Conservation (phyloP, 768 basidiomycete species). For the Phlegmacium glaucopus region DNA sequence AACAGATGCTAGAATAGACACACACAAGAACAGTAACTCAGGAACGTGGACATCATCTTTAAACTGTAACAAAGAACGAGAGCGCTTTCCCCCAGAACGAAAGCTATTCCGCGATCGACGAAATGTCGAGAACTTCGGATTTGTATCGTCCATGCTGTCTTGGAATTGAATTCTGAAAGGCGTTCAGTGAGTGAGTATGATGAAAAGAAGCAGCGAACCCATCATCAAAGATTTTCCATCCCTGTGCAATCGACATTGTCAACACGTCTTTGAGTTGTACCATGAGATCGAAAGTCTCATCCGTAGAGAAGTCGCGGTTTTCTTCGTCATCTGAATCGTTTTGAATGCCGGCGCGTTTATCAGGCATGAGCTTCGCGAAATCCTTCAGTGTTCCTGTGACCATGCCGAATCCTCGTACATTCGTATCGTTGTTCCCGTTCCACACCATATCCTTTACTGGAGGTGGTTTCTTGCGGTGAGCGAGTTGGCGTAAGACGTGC, state of each 20-base stretch:
- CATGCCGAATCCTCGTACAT: slow-evolving; percentile 34
- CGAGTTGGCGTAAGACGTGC: slow-evolving; percentile 62
- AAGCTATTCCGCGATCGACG: slow-evolving; percentile 42
- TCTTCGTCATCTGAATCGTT: slow-evolving; percentile 51
- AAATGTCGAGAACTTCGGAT: slow-evolving; percentile 32
- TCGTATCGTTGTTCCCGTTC: slow-evolving; percentile 18
- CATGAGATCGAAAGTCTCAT: slow-evolving; percentile 62
- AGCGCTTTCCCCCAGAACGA: slow-evolving; percentile 38
- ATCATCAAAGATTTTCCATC: slow-evolving; percentile 64
- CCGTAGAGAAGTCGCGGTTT: slow-evolving; percentile 52
- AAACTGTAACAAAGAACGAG: slow-evolving; percentile 50
- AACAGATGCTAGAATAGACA: slow-evolving; percentile 59
- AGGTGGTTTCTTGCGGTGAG: slow-evolving; percentile 51
- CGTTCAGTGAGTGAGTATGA: background rate
- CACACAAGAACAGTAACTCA: slow-evolving; percentile 56
- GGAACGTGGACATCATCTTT: slow-evolving; percentile 35
- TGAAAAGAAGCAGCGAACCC: slow-evolving; percentile 9
- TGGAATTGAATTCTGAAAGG: slow-evolving; percentile 13
- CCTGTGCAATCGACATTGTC: slow-evolving; percentile 48
- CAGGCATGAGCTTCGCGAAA: slow-evolving; percentile 32
- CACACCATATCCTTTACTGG: slow-evolving; percentile 43
- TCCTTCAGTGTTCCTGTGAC: slow-evolving; percentile 44
- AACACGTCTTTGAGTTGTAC: slow-evolving; percentile 59
- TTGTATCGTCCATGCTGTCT: slow-evolving; percentile 16
- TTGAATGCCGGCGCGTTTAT: slow-evolving; percentile 15